phyloP scores from a whole-genome alignment of 345 rosid species.

The Triadica sebifera region DNA sequence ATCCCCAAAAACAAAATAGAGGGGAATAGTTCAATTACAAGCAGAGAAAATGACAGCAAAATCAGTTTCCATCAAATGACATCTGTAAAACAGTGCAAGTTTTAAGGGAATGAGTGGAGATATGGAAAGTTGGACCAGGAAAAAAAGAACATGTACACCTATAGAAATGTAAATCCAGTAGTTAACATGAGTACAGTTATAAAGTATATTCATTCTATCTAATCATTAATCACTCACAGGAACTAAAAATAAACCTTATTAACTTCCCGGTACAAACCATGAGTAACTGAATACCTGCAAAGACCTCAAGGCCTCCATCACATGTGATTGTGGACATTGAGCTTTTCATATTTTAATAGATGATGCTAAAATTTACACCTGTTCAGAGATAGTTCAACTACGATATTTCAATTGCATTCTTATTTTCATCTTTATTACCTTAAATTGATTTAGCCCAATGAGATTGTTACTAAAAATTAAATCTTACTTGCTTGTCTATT shows the following conservation, averaged over 20 bases:
- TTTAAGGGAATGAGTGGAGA: neutral
- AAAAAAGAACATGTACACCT: neutral
- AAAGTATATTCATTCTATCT: neutral
- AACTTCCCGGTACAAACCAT: neutral
- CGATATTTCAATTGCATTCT: neutral
- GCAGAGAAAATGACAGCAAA: neutral
- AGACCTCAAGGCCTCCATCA: neutral
- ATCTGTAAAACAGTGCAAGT: neutral
- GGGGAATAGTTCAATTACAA: neutral
- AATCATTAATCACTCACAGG: neutral
- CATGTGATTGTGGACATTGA: neutral
- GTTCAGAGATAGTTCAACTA: neutral
- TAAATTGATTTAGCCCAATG: neutral
- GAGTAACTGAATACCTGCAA: neutral
- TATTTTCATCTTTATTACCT: neutral
- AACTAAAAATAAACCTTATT: neutral
- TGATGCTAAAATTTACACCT: neutral
- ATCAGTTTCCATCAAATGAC: neutral
- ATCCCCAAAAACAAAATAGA: neutral
- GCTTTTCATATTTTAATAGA: neutral
- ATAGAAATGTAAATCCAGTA: neutral
- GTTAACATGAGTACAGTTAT: neutral
- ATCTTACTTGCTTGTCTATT: neutral
- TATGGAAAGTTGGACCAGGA: neutral
- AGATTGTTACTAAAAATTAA: neutral